phyloP scores from a whole-genome alignment of 768 basidiomycete species.

The Podaxis mareebaensis region DNA sequence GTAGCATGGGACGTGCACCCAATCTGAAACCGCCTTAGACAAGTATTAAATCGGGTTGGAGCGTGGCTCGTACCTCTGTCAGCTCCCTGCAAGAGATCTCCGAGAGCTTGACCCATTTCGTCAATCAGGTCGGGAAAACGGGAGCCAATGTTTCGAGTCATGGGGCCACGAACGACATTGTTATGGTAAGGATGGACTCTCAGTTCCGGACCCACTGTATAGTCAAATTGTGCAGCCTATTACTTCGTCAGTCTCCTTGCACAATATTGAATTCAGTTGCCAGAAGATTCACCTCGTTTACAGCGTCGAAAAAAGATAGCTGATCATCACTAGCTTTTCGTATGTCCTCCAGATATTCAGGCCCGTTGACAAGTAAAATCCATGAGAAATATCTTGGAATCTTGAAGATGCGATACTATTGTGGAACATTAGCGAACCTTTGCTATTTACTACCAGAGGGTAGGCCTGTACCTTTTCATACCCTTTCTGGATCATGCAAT shows the following conservation, averaged over 20 bases:
- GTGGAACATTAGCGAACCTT: constrained; percentile 11
- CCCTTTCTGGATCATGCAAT: constrained; percentile 27
- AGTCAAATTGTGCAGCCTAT: constrained; percentile 32
- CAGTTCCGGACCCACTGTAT: constrained; percentile 35
- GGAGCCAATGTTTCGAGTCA: constrained; percentile 36
- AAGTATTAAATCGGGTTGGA: background rate
- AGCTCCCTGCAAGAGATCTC: constrained; percentile 27
- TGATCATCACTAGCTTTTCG: constrained; percentile 35
- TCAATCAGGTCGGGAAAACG: constrained; percentile 41
- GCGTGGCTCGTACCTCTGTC: constrained; percentile 22
- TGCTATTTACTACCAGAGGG: background rate
- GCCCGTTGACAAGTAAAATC: constrained; percentile 37
- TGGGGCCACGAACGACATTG: constrained; percentile 32
- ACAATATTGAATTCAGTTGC: background rate
- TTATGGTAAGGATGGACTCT: constrained; percentile 36
- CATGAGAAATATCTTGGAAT: constrained; percentile 18
- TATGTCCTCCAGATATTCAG: constrained; percentile 47
- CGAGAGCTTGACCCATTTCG: constrained; percentile 44
- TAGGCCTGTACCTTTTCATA: constrained; percentile 21
- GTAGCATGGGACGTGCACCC: constrained; percentile 10
- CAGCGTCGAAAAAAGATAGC: constrained; percentile 29
- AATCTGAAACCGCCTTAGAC: background rate
- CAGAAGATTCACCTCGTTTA: constrained; percentile 25
- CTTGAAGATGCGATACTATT: constrained; percentile 24
- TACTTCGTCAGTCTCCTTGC: background rate